Conservation (phyloP, 805 yeast species). For the Jamesozyma piceae region DNA sequence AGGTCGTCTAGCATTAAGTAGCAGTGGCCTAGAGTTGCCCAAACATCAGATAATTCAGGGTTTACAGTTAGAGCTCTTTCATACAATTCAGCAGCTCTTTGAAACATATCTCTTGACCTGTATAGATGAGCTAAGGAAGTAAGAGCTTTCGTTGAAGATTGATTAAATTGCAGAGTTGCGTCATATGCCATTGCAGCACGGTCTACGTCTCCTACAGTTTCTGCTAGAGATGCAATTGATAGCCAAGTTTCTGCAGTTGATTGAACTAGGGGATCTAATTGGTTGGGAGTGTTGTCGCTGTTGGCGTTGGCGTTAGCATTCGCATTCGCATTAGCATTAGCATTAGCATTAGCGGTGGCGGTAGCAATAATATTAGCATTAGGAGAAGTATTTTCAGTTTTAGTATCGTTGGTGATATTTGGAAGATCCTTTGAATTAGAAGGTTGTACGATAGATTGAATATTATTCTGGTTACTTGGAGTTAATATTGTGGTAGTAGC, state of each 20-base stretch:
- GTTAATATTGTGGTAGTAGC: neutral
- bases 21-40: conserved; percentile 96
- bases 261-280: conserved; percentile 31
- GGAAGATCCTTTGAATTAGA: no score
- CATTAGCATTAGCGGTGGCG: neutral
- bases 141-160: conserved; percentile 75
- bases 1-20: conserved; percentile 93
- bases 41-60: conserved; percentile 88
- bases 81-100: conserved; percentile 89
- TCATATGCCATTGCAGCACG: conserved; percentile 85
- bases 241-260: conserved; percentile 81
- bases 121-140: conserved; percentile 82
- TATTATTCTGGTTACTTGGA: neutral
- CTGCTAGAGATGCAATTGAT: conserved; percentile 83
- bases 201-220: conserved; percentile 78
- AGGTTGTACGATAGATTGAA: no score
- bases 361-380: neutral
- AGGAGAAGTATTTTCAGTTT: neutral
- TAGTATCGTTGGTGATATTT: neutral
- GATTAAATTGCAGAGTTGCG: conserved; percentile 75
- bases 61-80: conserved; percentile 74
- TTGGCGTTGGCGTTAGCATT: neutral
- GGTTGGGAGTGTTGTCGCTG: conserved; percentile 5
- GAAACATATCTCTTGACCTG: conserved; percentile 80
- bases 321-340: conserved; percentile 1